These are phyloP conservation scores for Sporothrix pallida DNA, from an alignment of 2,329 filamentous ascomycete genomes.

Conservation along the genomic window DNA sequence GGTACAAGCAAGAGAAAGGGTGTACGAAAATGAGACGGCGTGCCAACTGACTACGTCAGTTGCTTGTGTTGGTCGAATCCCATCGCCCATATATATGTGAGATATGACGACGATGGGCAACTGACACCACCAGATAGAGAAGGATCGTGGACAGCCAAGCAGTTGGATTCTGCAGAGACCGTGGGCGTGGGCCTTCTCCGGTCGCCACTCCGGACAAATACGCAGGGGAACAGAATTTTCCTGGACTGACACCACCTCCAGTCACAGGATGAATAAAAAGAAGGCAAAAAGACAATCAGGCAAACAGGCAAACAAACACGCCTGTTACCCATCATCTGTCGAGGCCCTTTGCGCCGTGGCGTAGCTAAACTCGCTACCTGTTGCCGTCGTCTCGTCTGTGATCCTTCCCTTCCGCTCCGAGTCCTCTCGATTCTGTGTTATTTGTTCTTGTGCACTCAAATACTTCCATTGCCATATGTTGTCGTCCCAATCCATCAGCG, in stretches of 20 bases:
- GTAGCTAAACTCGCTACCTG: neutral
- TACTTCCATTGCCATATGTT: no score
- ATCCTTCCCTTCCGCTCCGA: neutral
- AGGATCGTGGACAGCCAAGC: neutral
- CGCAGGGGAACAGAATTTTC: neutral
- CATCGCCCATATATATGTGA: neutral
- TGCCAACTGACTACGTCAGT: neutral
- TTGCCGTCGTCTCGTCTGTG: neutral
- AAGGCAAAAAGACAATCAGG: neutral
- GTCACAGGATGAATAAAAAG: no score
- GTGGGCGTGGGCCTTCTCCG: conserved; percentile 7
- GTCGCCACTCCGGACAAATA: conserved; percentile 17
- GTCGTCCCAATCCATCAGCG: no score
- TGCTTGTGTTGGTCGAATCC: neutral
- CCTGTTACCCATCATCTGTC: neutral
- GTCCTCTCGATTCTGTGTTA: no score
- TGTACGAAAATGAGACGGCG: neutral
- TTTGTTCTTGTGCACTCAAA: no score
- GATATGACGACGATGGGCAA: neutral
- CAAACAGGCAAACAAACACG: no score
- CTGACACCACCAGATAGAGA: neutral
- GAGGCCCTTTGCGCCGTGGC: conserved; percentile 10
- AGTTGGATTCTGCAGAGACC: neutral
- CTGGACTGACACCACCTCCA: no score
- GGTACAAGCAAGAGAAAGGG: neutral